Base-by-base conservation (phyloP, 805 yeast genomes). In the Clavispora carvajalis region DNA sequence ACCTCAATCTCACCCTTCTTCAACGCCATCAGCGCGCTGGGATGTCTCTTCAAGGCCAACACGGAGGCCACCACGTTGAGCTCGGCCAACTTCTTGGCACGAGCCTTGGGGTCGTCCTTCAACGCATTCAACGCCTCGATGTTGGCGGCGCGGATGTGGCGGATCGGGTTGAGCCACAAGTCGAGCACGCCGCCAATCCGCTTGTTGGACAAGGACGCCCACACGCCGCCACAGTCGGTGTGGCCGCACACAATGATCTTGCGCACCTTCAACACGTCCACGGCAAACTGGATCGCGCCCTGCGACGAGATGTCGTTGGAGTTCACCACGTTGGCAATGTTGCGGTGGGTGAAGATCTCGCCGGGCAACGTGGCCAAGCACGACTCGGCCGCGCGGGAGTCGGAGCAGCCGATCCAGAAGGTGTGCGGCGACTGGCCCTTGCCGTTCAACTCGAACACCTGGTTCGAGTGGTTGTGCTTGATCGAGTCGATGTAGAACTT, bases 171-270 rank as follows among this genome's bases (percentile, higher is more conserved):
- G 42, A 51, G 51, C 54, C 54, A 51, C 43, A 49, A 43, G 47
- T 51, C 54, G 25, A 51, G 49, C 30, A 51, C 54, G 23, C 54
- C 54, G 22, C 54, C 54, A 17, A 51, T 49, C 4, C 52, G 40
- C 35, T 49, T 48, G 44, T 47, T 48, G 26, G 53, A 49, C 38
- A 51, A 45, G 33, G 54, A 49, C 11, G 54, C 54, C 53, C 53
- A 51, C 21, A 51, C 47, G 13, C 54, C 54, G 25, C 54, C 54
- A 23, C 54, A 51, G 44, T 51, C 54, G 7, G 53, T 51, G 47
- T 51, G 54, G 37, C 54, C 54, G 29, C 54, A 51, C 22, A 51
- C 49, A 28, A 51, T 43, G 47, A 51, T 51, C 15, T 51, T 51
- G 33, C 47, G 43, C 23, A 51, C 54, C 39, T 49, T 48, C 41